A percentile compares a stretch with the other conserved stretches of the same genome.
Evolutionary conservation across 2,329 filamentous ascomycete species (phyloP).

Genomic region (Grosmannia clavigera): DNA sequence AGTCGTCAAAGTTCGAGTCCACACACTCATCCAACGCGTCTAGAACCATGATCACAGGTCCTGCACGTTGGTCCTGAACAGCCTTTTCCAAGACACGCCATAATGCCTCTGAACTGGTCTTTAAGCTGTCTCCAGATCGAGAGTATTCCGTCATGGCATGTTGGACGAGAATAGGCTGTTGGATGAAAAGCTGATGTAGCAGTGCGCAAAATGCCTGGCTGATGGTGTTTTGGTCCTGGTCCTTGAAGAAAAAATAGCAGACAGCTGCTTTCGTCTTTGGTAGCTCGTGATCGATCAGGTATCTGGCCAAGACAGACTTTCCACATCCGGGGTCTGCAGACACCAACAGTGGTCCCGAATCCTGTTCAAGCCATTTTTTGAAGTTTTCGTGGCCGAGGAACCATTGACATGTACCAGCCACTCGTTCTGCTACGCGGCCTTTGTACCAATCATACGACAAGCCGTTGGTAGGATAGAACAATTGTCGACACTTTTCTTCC

Average conservation of each 20-base stretch:
- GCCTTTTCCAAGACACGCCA: slow-evolving; percentile 21
- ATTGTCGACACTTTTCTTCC: too few species aligned
- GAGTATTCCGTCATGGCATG: slow-evolving; percentile 19
- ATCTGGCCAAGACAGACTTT: slow-evolving; percentile 24
- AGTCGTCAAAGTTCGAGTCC: background rate
- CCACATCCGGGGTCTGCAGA: slow-evolving; percentile 27
- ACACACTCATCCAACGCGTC: slow-evolving; percentile 26
- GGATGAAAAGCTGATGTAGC: slow-evolving; percentile 25
- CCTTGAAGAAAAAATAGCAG: slow-evolving; percentile 33
- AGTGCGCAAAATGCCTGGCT: slow-evolving; percentile 25
- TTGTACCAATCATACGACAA: slow-evolving; percentile 21
- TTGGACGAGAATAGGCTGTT: slow-evolving; percentile 18
- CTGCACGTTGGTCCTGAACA: slow-evolving; percentile 16
- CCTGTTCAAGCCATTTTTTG: slow-evolving; percentile 17
- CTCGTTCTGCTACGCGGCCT: slow-evolving; percentile 13
- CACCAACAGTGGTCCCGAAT: slow-evolving; percentile 20
- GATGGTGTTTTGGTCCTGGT: slow-evolving; percentile 22
- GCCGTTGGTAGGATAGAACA: background rate
- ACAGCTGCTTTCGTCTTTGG: slow-evolving; percentile 12
- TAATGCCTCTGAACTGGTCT: slow-evolving; percentile 14
- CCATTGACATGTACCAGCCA: slow-evolving; percentile 21
- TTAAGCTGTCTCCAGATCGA: slow-evolving; percentile 16
- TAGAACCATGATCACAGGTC: slow-evolving; percentile 21
- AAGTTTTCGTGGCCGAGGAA: slow-evolving; percentile 20
- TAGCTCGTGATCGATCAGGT: slow-evolving; percentile 19